Evolutionary conservation across 176 grass and related monocot species (phyloP).

Genomic region (Paspalum vaginatum): DNA sequence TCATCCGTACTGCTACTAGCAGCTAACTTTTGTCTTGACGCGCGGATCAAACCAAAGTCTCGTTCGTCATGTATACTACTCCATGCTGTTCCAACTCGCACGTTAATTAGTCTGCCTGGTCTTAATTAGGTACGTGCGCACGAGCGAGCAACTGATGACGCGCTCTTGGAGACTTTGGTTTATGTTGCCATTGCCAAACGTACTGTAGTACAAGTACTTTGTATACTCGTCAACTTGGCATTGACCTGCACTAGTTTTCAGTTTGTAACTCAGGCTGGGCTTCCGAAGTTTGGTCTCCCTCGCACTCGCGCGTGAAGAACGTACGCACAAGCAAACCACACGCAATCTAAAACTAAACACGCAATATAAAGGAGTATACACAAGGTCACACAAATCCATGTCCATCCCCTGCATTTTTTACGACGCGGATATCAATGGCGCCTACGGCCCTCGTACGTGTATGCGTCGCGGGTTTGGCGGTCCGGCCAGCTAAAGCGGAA

Average conservation of each 20-base stretch:
- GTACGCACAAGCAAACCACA: not conserved
- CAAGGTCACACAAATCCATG: not conserved
- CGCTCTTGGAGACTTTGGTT: not conserved
- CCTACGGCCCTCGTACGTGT: too few species aligned
- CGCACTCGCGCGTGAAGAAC: not conserved
- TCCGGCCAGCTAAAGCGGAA: not conserved
- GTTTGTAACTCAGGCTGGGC: not conserved
- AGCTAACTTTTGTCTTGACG: slow-evolving; percentile 14
- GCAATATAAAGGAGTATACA: too few species aligned
- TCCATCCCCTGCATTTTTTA: not conserved
- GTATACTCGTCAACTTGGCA: not conserved
- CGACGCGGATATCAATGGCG: not conserved
- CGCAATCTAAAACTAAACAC: not conserved
- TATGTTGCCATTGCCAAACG: not conserved
- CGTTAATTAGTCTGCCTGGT: not conserved
- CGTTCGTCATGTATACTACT: not conserved
- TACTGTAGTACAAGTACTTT: not conserved
- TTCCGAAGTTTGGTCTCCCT: not conserved
- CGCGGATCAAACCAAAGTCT: not conserved
- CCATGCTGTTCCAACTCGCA: not conserved
- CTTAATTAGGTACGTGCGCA: not conserved
- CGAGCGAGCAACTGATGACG: not conserved
- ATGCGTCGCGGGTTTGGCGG: not conserved
- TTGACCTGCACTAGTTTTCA: not conserved
- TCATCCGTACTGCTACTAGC: not conserved